Conservation (phyloP, 2,329 filamentous ascomycete species). For the Nothophaeocryptopus gaeumannii region DNA sequence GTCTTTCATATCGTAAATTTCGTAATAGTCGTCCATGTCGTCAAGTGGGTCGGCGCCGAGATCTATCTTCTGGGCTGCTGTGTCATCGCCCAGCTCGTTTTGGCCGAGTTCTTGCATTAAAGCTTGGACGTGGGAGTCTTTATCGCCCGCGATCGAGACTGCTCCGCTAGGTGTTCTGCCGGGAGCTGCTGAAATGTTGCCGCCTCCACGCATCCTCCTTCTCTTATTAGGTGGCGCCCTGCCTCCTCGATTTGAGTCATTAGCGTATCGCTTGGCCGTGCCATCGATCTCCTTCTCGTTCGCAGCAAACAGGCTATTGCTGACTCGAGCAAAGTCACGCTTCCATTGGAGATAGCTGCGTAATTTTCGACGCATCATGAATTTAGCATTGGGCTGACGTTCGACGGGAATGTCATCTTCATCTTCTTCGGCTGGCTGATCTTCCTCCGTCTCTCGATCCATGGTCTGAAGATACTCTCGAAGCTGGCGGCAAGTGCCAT, state of each 20-base stretch:
- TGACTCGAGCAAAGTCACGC: slow-evolving; percentile 80
- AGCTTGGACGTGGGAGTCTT: slow-evolving; percentile 74
- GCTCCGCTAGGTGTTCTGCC: slow-evolving; percentile 70
- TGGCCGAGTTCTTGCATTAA: slow-evolving; percentile 79
- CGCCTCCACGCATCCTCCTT: slow-evolving; percentile 77
- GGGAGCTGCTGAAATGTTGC: slow-evolving; percentile 55
- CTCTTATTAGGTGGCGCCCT: slow-evolving; percentile 80
- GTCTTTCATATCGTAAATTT: slow-evolving; percentile 87
- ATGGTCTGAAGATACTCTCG: slow-evolving; percentile 90
- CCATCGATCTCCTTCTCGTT: slow-evolving; percentile 74
- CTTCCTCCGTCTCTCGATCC: slow-evolving; percentile 49
- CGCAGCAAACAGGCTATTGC: slow-evolving; percentile 71
- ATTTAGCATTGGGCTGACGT: slow-evolving; percentile 66
- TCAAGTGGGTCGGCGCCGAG: slow-evolving; percentile 76
- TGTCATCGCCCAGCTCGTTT: slow-evolving; percentile 68
- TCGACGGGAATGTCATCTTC: slow-evolving; percentile 46
- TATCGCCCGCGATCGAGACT: slow-evolving; percentile 75
- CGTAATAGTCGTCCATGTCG: slow-evolving; percentile 87
- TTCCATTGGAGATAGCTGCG: slow-evolving; percentile 90
- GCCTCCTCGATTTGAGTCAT: slow-evolving; percentile 46
- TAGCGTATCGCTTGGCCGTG: slow-evolving; percentile 45
- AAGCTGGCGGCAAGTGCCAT: slow-evolving; percentile 80
- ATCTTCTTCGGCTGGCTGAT: slow-evolving; percentile 46
- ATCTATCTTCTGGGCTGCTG: slow-evolving; percentile 63
- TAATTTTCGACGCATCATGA: slow-evolving; percentile 87